Conservation (phyloP, 2,329 filamentous ascomycete species). For the Pestalotiopsis sp. region DNA sequence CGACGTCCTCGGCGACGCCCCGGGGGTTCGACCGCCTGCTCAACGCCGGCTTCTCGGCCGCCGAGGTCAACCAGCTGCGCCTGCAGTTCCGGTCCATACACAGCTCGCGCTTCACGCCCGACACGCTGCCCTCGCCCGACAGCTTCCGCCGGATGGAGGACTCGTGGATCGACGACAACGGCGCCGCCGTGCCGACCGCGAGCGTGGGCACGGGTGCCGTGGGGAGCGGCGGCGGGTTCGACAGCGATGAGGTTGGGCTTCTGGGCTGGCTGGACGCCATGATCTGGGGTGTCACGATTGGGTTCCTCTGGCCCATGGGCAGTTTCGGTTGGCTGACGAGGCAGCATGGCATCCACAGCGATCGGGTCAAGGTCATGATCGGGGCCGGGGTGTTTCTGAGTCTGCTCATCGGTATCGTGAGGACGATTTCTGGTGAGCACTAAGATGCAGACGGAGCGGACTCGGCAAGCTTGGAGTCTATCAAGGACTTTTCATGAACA, state of each 20-base stretch:
- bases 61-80: conserved; percentile 83
- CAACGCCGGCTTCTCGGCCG: conserved; percentile 75
- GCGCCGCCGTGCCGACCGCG: conserved; percentile 24
- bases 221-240: conserved; percentile 46
- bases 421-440: conserved; percentile 35
- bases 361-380: conserved; percentile 84
- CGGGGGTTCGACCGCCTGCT: conserved; percentile 89
- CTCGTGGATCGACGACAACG: conserved; percentile 81
- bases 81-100: conserved; percentile 89
- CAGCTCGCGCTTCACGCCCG: conserved; percentile 79
- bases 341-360: conserved; percentile 85
- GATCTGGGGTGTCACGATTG: conserved; percentile 84
- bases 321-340: conserved; percentile 83
- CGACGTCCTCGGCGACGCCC: conserved; percentile 48
- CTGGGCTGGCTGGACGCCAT: conserved; percentile 77
- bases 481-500: not conserved
- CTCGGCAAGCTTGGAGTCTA: not conserved
- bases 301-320: conserved; percentile 93
- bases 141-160: conserved; percentile 82
- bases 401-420: conserved; percentile 38
- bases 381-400: conserved; percentile 77
- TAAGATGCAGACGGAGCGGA: not conserved
- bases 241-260: conserved; percentile 51
- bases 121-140: conserved; percentile 82
- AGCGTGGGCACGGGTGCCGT: conserved; percentile 35